Conservation (phyloP, 1,139 yeast genomes). For the Debaryomycetaceae sp. region DNA sequence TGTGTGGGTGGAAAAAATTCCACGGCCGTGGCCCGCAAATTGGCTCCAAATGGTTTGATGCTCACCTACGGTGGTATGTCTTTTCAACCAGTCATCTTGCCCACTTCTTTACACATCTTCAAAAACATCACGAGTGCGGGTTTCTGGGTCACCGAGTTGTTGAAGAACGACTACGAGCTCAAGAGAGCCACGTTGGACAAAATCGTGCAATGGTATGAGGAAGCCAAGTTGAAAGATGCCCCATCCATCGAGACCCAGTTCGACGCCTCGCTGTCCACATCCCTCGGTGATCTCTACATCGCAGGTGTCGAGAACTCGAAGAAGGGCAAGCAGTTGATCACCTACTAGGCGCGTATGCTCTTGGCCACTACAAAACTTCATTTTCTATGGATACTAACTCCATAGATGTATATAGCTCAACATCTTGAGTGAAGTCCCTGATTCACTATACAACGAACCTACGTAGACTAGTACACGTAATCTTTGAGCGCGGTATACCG, state of each 20-base stretch:
- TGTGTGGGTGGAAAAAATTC: constrained; percentile 91
- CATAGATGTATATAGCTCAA: too few species aligned
- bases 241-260: constrained; percentile 49
- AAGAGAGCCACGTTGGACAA: constrained; percentile 59
- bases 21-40: constrained; percentile 76
- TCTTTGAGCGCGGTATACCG: too few species aligned
- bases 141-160: constrained; percentile 87
- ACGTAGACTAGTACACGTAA: too few species aligned
- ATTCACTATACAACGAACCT: too few species aligned
- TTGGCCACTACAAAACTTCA: too few species aligned
- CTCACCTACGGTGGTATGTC: constrained; percentile 98
- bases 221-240: constrained; percentile 60
- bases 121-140: constrained; percentile 85
- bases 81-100: constrained; percentile 84
- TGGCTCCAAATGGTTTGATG: constrained; percentile 64
- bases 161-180: constrained; percentile 58
- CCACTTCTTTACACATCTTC: constrained; percentile 86
- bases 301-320: constrained; percentile 50
- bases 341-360: constrained; percentile 11
- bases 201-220: constrained; percentile 63
- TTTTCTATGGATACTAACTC: too few species aligned
- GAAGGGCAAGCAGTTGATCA: constrained; percentile 41
- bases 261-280: constrained; percentile 40
- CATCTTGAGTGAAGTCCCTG: too few species aligned
- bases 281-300: constrained; percentile 47